Percentiles rank a stretch among this genome's conserved stretches.
Evolutionary conservation across 345 rosid species (phyloP).

Genomic region (Eucalyptus regnans): DNA sequence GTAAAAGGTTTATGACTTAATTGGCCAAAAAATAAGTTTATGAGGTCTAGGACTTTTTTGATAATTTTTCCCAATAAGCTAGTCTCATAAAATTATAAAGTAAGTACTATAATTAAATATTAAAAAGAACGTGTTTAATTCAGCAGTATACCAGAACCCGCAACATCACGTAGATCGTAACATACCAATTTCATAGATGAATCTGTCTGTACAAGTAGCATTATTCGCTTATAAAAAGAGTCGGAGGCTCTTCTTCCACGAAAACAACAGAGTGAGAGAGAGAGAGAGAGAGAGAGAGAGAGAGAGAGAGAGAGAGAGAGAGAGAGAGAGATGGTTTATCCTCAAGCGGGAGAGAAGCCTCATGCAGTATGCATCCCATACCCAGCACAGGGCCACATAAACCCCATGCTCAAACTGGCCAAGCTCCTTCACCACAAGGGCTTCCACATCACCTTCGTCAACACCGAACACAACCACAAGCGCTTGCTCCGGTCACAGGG

Average conservation of each 20-base stretch:
- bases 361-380: conserved; percentile 19
- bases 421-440: conserved; percentile 18
- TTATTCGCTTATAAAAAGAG: no score
- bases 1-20: accelerated
- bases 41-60: no score
- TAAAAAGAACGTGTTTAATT: background rate
- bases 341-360: background rate
- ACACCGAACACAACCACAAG: conserved; percentile 12
- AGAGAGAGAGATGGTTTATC: no score
- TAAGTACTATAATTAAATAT: no score
- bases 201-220: background rate
- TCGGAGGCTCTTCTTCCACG: no score
- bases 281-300: no score
- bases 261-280: no score
- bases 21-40: no score
- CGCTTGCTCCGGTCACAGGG: conserved; percentile 5
- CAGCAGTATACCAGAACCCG: background rate
- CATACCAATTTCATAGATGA: background rate
- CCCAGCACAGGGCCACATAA: conserved; percentile 25
- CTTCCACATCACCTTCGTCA: conserved; percentile 20
- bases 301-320: no score
- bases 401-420: conserved; percentile 11
- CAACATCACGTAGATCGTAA: no score
- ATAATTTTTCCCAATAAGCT: no score
- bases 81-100: background rate